These are phyloP conservation scores for Termitomyces heimii DNA, from an alignment of 768 basidiomycete species.

Conservation along the genomic window DNA sequence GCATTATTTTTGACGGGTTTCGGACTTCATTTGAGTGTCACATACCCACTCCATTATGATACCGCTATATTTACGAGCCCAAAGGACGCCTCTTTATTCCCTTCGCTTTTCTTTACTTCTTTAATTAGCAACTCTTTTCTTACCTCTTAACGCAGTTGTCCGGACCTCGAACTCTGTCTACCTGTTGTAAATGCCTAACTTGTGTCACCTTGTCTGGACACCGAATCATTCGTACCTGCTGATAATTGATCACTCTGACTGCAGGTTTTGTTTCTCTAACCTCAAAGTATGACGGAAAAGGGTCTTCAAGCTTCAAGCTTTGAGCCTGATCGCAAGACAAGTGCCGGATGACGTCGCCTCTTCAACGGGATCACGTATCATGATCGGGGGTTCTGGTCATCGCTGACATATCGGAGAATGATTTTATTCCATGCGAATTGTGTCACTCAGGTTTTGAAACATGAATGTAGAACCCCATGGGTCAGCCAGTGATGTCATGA, in stretches of 20 bases:
- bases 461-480: neutral
- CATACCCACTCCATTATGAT: constrained; percentile 13
- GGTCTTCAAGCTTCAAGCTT: too few relatives aligned
- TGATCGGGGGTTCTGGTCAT: too few relatives aligned
- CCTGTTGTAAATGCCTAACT: neutral
- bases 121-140: neutral
- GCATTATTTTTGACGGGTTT: constrained; percentile 18
- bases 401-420: too few relatives aligned
- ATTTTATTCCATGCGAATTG: too few relatives aligned
- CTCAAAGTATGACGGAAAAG: neutral
- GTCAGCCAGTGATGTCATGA: neutral
- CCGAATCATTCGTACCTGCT: neutral
- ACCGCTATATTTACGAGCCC: constrained; percentile 7
- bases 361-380: neutral
- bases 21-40: neutral
- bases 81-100: neutral
- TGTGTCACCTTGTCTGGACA: neutral
- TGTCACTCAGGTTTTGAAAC: neutral
- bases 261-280: neutral
- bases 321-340: too few relatives aligned
- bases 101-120: neutral
- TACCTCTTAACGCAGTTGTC: neutral
- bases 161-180: neutral
- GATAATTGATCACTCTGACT: neutral
- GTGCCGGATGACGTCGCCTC: neutral